Conservation (phyloP, 2,329 filamentous ascomycete genomes). For the Colletotrichum kahawae region DNA sequence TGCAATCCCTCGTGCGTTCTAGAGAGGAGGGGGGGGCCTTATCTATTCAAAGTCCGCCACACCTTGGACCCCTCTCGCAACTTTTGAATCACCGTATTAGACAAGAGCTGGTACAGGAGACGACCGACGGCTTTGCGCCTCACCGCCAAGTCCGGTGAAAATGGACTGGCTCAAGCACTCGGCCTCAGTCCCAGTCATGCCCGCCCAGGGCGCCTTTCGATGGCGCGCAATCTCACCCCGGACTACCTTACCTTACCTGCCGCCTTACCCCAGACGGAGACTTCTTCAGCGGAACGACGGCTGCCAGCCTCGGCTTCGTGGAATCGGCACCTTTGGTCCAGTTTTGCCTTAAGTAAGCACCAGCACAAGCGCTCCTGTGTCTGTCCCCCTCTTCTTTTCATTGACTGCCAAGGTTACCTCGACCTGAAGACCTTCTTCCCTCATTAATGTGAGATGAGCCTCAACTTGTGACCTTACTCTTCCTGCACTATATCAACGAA, state of each 20-base stretch:
- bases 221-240: background rate
- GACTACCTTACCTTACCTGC: background rate
- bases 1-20: background rate
- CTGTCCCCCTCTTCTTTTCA: background rate
- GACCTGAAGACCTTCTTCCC: background rate
- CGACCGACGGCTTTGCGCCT: background rate
- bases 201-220: background rate
- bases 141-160: background rate
- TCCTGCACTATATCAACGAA: background rate
- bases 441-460: background rate
- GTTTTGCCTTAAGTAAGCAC: background rate
- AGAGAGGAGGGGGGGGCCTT: background rate
- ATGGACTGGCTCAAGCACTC: background rate
- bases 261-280: slow-evolving; percentile 1
- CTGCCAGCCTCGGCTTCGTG: background rate
- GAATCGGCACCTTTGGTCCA: background rate
- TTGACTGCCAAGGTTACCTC: background rate
- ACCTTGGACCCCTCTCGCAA: background rate
- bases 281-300: slow-evolving; percentile 6
- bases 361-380: background rate
- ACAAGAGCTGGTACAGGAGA: background rate
- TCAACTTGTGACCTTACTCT: background rate
- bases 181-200: background rate
- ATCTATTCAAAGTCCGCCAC: background rate
- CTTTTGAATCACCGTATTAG: background rate